Evolutionary conservation across 2,329 filamentous ascomycete genomes (phyloP).

Genomic region (Macrophomina phaseolina): DNA sequence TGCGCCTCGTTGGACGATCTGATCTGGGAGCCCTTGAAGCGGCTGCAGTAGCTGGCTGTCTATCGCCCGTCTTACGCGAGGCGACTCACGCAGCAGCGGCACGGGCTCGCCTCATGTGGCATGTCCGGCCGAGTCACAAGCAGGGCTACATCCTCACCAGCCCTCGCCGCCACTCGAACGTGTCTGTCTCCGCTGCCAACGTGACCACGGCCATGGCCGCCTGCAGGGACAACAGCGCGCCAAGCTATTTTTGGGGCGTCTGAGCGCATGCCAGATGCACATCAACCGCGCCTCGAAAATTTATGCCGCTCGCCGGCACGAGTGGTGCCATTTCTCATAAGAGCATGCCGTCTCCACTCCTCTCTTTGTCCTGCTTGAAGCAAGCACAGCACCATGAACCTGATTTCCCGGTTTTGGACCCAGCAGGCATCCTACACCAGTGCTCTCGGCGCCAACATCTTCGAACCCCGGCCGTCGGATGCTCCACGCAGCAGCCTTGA

Average conservation of each 20-base stretch:
- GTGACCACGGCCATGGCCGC: constrained; percentile 12
- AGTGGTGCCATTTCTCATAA: constrained; percentile 2
- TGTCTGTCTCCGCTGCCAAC: neutral
- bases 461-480: constrained; percentile 13
- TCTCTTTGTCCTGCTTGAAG: neutral
- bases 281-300: constrained; percentile 22
- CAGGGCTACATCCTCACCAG: constrained; percentile 1
- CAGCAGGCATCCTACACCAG: neutral
- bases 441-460: constrained; percentile 13
- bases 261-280: constrained; percentile 16
- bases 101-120: constrained; percentile 20
- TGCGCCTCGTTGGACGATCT: constrained; percentile 1
- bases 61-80: neutral
- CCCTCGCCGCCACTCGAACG: neutral
- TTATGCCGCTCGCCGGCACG: constrained; percentile 5
- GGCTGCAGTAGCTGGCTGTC: neutral
- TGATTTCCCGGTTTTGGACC: constrained; percentile 7
- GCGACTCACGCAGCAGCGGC: neutral
- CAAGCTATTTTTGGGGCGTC: constrained; percentile 19
- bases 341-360: neutral
- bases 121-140: constrained; percentile 14
- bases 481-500: constrained; percentile 16
- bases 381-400: constrained; percentile 9
- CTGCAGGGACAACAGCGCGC: constrained; percentile 19
- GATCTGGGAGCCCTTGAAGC: neutral